Conservation (phyloP, 331 rosid genomes). For the Stylosanthes scabra region DNA sequence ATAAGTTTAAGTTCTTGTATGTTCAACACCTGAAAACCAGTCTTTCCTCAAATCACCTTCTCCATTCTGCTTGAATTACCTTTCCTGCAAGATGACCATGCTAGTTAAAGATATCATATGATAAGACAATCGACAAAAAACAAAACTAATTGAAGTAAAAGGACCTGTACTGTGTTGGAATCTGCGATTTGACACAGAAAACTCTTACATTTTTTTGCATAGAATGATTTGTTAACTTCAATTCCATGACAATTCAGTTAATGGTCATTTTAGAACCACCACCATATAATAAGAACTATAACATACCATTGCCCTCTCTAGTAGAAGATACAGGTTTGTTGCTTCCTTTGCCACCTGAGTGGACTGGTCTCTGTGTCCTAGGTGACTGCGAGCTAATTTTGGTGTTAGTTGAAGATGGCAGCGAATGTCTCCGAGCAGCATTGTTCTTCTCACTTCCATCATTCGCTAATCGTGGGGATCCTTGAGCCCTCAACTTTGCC, state of each 20-base stretch:
- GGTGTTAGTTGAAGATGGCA: conserved; percentile 73
- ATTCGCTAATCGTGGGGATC: conserved; percentile 84
- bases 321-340: conserved; percentile 58
- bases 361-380: conserved; percentile 76
- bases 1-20: conserved; percentile 40
- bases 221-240: conserved; percentile 9
- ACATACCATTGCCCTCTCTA: conserved; percentile 79
- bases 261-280: conserved; percentile 6
- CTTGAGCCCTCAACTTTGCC: conserved; percentile 96
- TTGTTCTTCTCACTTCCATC: conserved; percentile 68
- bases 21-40: conserved; percentile 44
- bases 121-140: neutral
- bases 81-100: conserved; percentile 64
- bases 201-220: neutral
- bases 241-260: neutral
- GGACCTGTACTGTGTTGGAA: neutral
- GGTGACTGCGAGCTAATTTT: conserved; percentile 93
- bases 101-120: conserved; percentile 20
- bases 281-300: conserved; percentile 18
- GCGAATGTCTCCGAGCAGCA: conserved; percentile 77
- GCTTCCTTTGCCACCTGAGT: conserved; percentile 75
- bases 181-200: conserved; percentile 5
- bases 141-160: neutral
- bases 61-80: conserved; percentile 92
- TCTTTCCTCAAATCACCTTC: conserved; percentile 57